phyloP scores from a whole-genome alignment of 768 basidiomycete species.

The Cubamyces lactineus region DNA sequence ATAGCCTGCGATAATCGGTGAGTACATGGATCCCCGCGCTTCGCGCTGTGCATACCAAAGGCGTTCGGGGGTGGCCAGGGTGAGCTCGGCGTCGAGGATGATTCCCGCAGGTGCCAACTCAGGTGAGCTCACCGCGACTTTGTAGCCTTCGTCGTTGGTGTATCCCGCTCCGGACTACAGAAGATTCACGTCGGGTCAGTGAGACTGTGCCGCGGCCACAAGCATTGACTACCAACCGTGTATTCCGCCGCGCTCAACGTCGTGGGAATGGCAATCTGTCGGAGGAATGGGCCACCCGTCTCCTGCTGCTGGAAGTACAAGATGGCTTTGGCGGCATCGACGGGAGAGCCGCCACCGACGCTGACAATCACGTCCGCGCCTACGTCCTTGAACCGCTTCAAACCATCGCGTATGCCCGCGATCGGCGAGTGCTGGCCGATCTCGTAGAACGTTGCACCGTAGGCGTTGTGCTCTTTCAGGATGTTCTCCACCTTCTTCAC shows the following conservation, averaged over 20 bases:
- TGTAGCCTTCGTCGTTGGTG: conserved; percentile 69
- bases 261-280: conserved; percentile 81
- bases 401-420: conserved; percentile 61
- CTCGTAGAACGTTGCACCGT: conserved; percentile 69
- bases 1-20: conserved; percentile 52
- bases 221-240: too few species aligned
- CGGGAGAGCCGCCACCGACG: conserved; percentile 80
- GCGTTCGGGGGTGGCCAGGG: conserved; percentile 70
- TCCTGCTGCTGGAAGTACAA: conserved; percentile 64
- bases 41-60: conserved; percentile 56
- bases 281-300: conserved; percentile 51
- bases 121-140: conserved; percentile 58
- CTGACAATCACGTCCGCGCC: conserved; percentile 71
- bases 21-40: not conserved
- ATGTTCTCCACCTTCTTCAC: conserved; percentile 58
- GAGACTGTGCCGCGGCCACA: too few species aligned
- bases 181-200: not conserved
- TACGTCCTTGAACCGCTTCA: conserved; percentile 55
- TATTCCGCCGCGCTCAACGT: conserved; percentile 82
- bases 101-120: conserved; percentile 70
- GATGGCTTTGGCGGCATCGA: conserved; percentile 79
- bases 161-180: conserved; percentile 53
- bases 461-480: conserved; percentile 59
- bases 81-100: conserved; percentile 78
- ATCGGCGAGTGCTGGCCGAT: conserved; percentile 77